phyloP scores from a whole-genome alignment of 257 asterid genomes.

The Rhazya stricta region DNA sequence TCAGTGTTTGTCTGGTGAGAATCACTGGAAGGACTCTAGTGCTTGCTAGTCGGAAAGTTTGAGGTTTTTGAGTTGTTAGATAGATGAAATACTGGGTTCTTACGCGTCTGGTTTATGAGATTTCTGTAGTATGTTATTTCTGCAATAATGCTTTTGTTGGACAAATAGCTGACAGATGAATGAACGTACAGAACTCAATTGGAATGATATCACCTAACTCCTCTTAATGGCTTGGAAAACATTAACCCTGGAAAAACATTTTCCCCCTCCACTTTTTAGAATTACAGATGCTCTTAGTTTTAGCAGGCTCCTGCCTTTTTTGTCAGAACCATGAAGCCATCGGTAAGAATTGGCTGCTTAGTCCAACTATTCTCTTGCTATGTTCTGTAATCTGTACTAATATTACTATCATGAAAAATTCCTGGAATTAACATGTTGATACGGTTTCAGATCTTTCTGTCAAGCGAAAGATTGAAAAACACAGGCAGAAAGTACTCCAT shows the following conservation, averaged over 20 bases:
- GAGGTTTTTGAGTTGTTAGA: not conserved
- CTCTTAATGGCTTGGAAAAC: not conserved
- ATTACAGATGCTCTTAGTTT: not conserved
- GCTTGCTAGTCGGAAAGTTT: not conserved
- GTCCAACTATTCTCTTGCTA: not conserved
- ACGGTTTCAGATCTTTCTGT: slow-evolving; percentile 61
- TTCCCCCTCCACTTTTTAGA: not conserved
- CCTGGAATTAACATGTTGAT: not conserved
- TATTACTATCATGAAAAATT: not conserved
- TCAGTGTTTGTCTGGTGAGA: not conserved
- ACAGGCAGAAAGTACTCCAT: slow-evolving; percentile 63
- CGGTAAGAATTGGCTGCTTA: not conserved
- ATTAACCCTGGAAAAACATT: not conserved
- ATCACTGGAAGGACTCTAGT: not conserved
- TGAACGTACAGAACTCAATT: too few relatives aligned
- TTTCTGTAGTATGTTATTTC: not conserved
- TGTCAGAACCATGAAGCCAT: not conserved
- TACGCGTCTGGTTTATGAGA: not conserved
- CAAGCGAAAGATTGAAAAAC: slow-evolving; percentile 81
- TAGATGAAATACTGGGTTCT: not conserved
- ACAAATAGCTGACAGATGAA: not conserved
- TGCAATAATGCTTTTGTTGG: not conserved
- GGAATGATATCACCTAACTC: too few relatives aligned
- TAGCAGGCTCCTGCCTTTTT: not conserved
- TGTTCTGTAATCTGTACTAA: not conserved